Conservation (phyloP, 2,329 filamentous ascomycete genomes). For the Scortechinia acanthostroma region DNA sequence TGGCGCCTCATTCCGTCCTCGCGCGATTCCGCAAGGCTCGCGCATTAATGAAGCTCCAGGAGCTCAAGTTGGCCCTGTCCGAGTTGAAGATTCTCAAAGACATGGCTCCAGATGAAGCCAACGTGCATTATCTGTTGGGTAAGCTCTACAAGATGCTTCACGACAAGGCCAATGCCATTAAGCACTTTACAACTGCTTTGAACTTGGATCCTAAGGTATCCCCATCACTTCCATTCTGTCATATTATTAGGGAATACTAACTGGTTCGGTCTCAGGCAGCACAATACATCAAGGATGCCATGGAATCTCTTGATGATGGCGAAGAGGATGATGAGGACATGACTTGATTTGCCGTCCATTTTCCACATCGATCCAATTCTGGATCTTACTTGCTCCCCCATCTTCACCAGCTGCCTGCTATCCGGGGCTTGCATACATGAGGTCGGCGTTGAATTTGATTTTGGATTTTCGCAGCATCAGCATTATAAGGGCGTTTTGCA, state of each 20-base stretch:
- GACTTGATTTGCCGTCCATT: slow-evolving; percentile 26
- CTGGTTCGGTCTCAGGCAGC: slow-evolving; percentile 54
- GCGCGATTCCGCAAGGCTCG: slow-evolving; percentile 90
- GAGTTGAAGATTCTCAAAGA: slow-evolving; percentile 87
- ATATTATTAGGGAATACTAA: slow-evolving; percentile 5
- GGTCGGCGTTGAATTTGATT: too few species aligned
- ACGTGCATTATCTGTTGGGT: slow-evolving; percentile 89
- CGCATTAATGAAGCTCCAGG: slow-evolving; percentile 70
- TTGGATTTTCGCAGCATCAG: not conserved
- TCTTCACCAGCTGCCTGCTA: too few species aligned
- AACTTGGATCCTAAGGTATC: slow-evolving; percentile 94
- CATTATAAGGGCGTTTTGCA: slow-evolving; percentile 5
- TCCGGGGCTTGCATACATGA: too few species aligned
- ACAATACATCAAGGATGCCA: slow-evolving; percentile 90
- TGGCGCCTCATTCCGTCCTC: slow-evolving; percentile 75
- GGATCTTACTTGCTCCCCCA: not conserved
- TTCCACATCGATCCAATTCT: too few species aligned
- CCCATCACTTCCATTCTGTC: slow-evolving; percentile 11
- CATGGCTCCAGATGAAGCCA: slow-evolving; percentile 86
- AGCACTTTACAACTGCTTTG: slow-evolving; percentile 87
- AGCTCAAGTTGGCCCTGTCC: slow-evolving; percentile 64
- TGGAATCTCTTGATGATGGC: slow-evolving; percentile 82
- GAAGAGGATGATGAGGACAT: slow-evolving; percentile 64
- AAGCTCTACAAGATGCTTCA: slow-evolving; percentile 71
- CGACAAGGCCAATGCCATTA: slow-evolving; percentile 74